Evolutionary conservation across 1,284 basidiomycete genomes (phyloP).

Genomic region (Macrocystidia cucumis): DNA sequence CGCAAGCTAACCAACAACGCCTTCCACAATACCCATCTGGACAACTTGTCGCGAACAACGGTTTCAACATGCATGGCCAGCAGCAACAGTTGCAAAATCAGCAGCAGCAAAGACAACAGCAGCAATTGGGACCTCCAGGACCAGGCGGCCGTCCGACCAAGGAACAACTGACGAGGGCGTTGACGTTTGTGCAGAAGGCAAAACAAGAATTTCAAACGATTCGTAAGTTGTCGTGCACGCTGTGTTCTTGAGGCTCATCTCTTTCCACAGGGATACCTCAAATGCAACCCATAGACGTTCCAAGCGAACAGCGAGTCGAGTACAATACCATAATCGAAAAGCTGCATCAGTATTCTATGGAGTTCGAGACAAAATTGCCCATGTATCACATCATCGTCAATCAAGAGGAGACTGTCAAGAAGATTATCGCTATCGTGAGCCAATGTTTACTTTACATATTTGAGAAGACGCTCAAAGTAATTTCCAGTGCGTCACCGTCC

Average conservation of each 20-base stretch:
- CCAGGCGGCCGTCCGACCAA: slow-evolving; percentile 19
- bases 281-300: slow-evolving; percentile 29
- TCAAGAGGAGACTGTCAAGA: slow-evolving; percentile 36
- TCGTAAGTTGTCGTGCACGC: no score
- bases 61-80: no score
- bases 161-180: slow-evolving; percentile 22
- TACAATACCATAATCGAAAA: slow-evolving; percentile 44
- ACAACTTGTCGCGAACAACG: no score
- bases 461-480: no score
- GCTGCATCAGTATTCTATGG: slow-evolving; percentile 30
- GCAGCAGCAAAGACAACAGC: no score
- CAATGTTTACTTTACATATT: no score
- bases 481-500: slow-evolving; percentile 40
- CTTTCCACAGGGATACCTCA: slow-evolving; percentile 18
- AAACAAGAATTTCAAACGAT: slow-evolving; percentile 22
- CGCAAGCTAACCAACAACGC: no score
- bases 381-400: slow-evolving; percentile 37
- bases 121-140: no score
- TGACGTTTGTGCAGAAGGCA: slow-evolving; percentile 20
- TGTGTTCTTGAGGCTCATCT: slow-evolving; percentile 7
- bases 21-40: no score
- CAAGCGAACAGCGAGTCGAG: slow-evolving; percentile 41
- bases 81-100: no score
- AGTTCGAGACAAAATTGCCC: slow-evolving; percentile 43
- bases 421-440: slow-evolving; percentile 46